These are phyloP conservation scores for Multifurca ochricompacta DNA, from an alignment of 768 basidiomycete species.

Conservation along the genomic window DNA sequence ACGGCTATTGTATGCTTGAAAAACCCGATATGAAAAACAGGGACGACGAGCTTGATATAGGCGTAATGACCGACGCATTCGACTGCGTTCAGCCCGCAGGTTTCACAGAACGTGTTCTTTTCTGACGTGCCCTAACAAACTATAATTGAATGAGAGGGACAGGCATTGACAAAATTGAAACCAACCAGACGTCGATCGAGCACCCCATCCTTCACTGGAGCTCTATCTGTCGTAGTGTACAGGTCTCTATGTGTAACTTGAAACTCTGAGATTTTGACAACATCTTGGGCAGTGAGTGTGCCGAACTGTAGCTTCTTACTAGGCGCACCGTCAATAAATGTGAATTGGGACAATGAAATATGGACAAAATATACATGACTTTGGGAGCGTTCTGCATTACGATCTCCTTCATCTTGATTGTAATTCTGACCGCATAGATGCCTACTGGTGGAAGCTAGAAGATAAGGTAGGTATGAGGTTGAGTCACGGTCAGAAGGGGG, in stretches of 20 bases:
- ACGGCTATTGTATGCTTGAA: conserved; percentile 94
- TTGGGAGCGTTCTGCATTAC: conserved; percentile 17
- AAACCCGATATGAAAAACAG: conserved; percentile 97
- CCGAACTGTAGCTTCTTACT: conserved; percentile 97
- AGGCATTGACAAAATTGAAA: conserved; percentile 4
- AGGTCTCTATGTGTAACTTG: conserved; percentile 91
- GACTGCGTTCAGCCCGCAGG: conserved; percentile 84
- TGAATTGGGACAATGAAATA: background rate
- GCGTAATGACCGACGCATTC: conserved; percentile 99
- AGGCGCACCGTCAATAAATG: conserved; percentile 2
- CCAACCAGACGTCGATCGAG: conserved; percentile 84
- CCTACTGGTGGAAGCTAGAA: background rate
- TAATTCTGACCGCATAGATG: conserved; percentile 1
- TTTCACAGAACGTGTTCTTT: conserved; percentile 88
- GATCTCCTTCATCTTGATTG: conserved; percentile 15
- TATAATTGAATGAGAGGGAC: background rate
- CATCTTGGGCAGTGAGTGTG: conserved; percentile 87
- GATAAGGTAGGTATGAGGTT: background rate
- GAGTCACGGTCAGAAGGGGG: background rate
- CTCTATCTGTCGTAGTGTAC: conserved; percentile 75
- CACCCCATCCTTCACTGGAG: conserved; percentile 87
- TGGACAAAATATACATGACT: conserved; percentile 11
- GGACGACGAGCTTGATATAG: conserved; percentile 94
- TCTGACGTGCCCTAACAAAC: conserved; percentile 79
- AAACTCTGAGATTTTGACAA: conserved; percentile 92